Conservation (phyloP, 805 yeast species). For the Metschnikowia aberdeeniae region DNA sequence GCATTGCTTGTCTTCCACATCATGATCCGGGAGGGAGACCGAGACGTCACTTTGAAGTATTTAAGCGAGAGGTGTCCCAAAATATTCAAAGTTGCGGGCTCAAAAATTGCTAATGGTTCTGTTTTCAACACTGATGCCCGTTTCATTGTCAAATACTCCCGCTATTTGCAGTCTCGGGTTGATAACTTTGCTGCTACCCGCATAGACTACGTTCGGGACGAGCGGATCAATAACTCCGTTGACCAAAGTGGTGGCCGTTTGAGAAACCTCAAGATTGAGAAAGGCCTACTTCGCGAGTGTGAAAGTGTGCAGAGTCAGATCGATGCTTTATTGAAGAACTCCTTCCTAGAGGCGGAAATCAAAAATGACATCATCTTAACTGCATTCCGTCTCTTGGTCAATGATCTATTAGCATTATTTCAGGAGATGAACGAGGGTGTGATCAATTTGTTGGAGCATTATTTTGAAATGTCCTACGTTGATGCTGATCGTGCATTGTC, state of each 20-base stretch:
- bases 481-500: slow-evolving; percentile 87
- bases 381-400: slow-evolving; percentile 84
- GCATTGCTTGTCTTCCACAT: slow-evolving; percentile 80
- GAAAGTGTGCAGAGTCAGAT: slow-evolving; percentile 84
- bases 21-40: slow-evolving; percentile 89
- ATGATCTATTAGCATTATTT: slow-evolving; percentile 79
- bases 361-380: slow-evolving; percentile 80
- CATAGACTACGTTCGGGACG: slow-evolving; percentile 77
- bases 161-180: slow-evolving; percentile 65
- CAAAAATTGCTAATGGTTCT: slow-evolving; percentile 36
- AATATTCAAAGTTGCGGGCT: slow-evolving; percentile 43
- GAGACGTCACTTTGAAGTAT: slow-evolving; percentile 64
- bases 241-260: slow-evolving; percentile 56
- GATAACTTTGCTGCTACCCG: slow-evolving; percentile 61
- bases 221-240: slow-evolving; percentile 44
- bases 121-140: slow-evolving; percentile 46
- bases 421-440: slow-evolving; percentile 95
- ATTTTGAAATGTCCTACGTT: slow-evolving; percentile 81
- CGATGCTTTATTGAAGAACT: slow-evolving; percentile 67
- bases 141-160: slow-evolving; percentile 61
- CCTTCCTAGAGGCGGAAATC: slow-evolving; percentile 73
- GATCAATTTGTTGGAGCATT: slow-evolving; percentile 87
- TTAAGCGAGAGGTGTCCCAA: slow-evolving; percentile 45
- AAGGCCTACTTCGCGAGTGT: slow-evolving; percentile 78
- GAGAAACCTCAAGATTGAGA: slow-evolving; percentile 61